Base-by-base conservation (phyloP, 2,329 filamentous ascomycete genomes). In the Orbilia ellipsospora region DNA sequence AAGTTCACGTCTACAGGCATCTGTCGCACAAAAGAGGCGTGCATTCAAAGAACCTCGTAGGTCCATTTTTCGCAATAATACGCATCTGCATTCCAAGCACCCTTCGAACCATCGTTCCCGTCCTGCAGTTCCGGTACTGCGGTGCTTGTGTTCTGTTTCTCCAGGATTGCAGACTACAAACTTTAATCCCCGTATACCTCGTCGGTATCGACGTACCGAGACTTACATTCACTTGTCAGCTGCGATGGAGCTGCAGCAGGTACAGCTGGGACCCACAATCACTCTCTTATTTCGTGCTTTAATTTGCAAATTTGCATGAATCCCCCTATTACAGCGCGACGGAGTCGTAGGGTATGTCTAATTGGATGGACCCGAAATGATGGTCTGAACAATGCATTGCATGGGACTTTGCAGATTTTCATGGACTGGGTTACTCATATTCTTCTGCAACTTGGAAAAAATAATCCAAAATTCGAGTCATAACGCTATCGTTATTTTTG, bases 231-330 rank as follows among this genome's bases (percentile, higher is more conserved):
- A 36, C 31, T 36, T 36, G 31, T 36, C 31, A 36, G 57, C 66
- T 70, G 66, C 66, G 66, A 70, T 70, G 66, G 51, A 36, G 66
- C 57, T 70, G 66, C 66, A 70, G 28, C 45, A 57, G 57, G 57
- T 54, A 61, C 60, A 70, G 60, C 57, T 61, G 66, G 44, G 65
- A 62, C 66, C 66, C 60, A 61, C 59, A 26, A 50, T 52, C 12
- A 36, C 40, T 18, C 55, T 36, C 61, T 40, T 54, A 55, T 59
- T 63, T 70, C 57, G 48, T 70, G 57, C 57, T 70, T 57, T 62
- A 23, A 23, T 48, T 48, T 48, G 44, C 44, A 48, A 15, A 48
- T 56, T 62, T 63, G 57, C 66, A 70, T 62, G 31, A 55, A 51
- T 50, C 57, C 36, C 42, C 65, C 50, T 36, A 48, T 51, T 26